These are phyloP conservation scores for Musa beccarii DNA, from an alignment of 176 grass and related monocot genomes.

Conservation along the genomic window DNA sequence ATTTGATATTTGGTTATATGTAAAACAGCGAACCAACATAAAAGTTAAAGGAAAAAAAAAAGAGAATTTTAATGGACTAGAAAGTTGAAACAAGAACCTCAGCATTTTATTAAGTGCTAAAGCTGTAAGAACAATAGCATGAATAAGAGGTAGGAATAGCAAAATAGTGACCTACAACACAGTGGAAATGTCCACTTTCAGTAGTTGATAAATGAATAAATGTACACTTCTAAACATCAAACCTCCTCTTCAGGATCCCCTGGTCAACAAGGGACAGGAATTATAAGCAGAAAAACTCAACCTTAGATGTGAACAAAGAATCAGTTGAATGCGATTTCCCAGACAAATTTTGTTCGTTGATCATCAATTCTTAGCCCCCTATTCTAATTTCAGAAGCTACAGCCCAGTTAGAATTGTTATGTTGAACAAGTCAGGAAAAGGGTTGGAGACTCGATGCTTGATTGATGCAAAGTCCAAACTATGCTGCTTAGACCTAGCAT, in stretches of 20 bases:
- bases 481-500: neutral
- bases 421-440: neutral
- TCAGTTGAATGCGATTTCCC: neutral
- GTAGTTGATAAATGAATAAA: constrained; percentile 1
- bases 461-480: neutral
- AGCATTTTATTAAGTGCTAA: too few species aligned
- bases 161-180: neutral
- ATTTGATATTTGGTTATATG: too few species aligned
- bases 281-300: neutral
- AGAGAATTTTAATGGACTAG: too few species aligned
- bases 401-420: constrained; percentile 4
- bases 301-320: constrained; percentile 1
- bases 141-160: neutral
- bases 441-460: neutral
- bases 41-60: too few species aligned
- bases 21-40: too few species aligned
- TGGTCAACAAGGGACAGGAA: neutral
- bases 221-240: neutral
- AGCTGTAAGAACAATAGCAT: neutral
- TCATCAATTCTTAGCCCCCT: neutral
- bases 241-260: neutral
- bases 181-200: neutral
- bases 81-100: too few species aligned
- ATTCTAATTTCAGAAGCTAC: neutral
- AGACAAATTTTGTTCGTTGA: neutral